phyloP scores from a whole-genome alignment of 768 basidiomycete species.

The Sistotremastrum niveocremeum region DNA sequence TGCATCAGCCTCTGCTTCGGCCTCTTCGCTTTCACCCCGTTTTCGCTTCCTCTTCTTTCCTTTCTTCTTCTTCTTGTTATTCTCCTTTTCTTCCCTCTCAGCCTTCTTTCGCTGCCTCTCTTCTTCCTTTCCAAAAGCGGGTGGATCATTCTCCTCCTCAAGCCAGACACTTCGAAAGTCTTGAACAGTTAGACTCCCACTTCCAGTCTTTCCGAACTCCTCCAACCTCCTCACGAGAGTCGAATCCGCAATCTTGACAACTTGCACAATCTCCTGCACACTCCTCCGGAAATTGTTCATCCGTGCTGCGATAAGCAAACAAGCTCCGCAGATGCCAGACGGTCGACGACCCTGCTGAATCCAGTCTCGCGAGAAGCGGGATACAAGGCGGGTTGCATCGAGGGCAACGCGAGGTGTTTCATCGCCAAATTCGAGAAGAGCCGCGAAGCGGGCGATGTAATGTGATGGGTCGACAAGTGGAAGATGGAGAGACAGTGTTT shows the following conservation, averaged over 20 bases:
- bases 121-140: slow-evolving; percentile 68
- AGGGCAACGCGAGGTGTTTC: slow-evolving; percentile 85
- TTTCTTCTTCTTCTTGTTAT: slow-evolving; percentile 17
- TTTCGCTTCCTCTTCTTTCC: slow-evolving; percentile 13
- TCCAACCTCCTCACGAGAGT: slow-evolving; percentile 87
- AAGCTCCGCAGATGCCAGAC: slow-evolving; percentile 95
- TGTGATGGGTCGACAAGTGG: slow-evolving; percentile 92
- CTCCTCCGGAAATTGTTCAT: slow-evolving; percentile 97
- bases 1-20: slow-evolving; percentile 25
- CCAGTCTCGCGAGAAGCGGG: slow-evolving; percentile 94
- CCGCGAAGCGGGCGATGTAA: slow-evolving; percentile 91
- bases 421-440: slow-evolving; percentile 90
- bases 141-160: slow-evolving; percentile 85
- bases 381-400: slow-evolving; percentile 87
- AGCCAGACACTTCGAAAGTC: slow-evolving; percentile 88
- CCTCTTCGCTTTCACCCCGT: slow-evolving; percentile 21
- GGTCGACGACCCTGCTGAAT: slow-evolving; percentile 91
- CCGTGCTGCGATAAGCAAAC: slow-evolving; percentile 84
- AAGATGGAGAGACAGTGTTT: slow-evolving; percentile 69
- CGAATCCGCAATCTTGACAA: slow-evolving; percentile 96
- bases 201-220: slow-evolving; percentile 87
- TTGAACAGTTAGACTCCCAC: slow-evolving; percentile 70
- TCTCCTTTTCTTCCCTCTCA: slow-evolving; percentile 27
- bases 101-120: slow-evolving; percentile 32
- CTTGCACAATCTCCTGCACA: slow-evolving; percentile 92